A percentile compares a stretch with the other conserved stretches of the same genome.
phyloP scores from a whole-genome alignment of 2,329 filamentous ascomycete species.

The Colletotrichum sublineola region DNA sequence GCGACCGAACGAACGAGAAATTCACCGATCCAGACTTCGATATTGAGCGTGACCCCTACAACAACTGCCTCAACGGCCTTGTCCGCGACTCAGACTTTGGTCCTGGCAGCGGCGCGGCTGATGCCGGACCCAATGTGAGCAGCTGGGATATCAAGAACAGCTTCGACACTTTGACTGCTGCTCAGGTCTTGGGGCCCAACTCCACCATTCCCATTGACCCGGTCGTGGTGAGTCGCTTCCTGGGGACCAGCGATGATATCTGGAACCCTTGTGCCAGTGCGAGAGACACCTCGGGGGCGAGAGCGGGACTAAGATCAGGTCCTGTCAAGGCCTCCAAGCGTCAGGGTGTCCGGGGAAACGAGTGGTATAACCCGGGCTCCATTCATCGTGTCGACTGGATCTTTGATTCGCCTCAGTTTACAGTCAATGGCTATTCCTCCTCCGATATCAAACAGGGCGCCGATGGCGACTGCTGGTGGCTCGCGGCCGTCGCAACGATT shows the following conservation, averaged over 20 bases:
- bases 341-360: conserved; percentile 36
- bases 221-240: conserved; percentile 41
- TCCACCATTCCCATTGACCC: conserved; percentile 44
- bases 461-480: conserved; percentile 80
- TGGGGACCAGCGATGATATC: conserved; percentile 33
- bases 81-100: conserved; percentile 38
- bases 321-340: conserved; percentile 12
- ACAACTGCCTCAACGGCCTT: conserved; percentile 55
- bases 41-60: conserved; percentile 54
- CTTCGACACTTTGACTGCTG: conserved; percentile 44
- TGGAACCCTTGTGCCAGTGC: conserved; percentile 13
- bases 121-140: conserved; percentile 36
- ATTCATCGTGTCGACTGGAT: conserved; percentile 60
- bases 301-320: background rate
- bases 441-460: conserved; percentile 59
- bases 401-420: conserved; percentile 58
- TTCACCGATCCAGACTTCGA: conserved; percentile 61
- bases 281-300: background rate
- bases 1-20: conserved; percentile 60
- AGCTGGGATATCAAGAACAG: conserved; percentile 45
- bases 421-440: conserved; percentile 55
- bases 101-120: conserved; percentile 18
- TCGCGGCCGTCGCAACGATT: conserved; percentile 77
- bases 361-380: conserved; percentile 51
- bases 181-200: conserved; percentile 44